Evolutionary conservation across 495 filamentous ascomycete genomes (phyloP), one percentile per base, ranked within the genome.

Genomic region (Schizothecium vesticola): DNA sequence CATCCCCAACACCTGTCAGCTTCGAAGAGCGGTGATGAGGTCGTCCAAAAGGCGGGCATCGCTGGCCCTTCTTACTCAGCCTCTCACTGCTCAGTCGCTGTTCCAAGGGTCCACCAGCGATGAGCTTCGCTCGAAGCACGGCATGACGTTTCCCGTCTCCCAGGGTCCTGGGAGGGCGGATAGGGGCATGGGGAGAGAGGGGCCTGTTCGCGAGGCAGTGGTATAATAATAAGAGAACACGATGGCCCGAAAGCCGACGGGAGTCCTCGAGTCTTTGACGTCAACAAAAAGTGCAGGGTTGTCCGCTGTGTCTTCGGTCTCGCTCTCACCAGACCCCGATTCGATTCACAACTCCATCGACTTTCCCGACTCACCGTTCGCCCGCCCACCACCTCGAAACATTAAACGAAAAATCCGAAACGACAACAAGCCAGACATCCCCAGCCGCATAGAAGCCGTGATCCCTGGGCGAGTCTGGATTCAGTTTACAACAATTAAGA

Each of bases 1-100:
- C 23, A 59, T 59, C 24, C 12, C 58, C 22, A 19, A 13, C 58
- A 23, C 22, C 62, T 43, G 61, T 55, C 61, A 51, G 31, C 33
- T 8, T 51, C 19, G 43, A 51, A 51, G 33, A 22, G 19, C 51
- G 55, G 24, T 19, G 26, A 28, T 26, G 28, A 22, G 51, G 21
- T 25, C 11, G 51, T 58, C 63, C 23, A 25, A 65, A 56, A 25
- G 63, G 24, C 55, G 26, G 55, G 8, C 25, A 33, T 65, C 21
- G 61, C 33, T 16, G 31, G 19, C 9, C 26, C 26, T 65, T 33
- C 51, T 65, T 65, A 65, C 63, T 65, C 63, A 65, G 63, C 63
- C 56, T 36, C 63, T 12, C 57, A 43, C 26, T 28, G 24, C 25
- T 23, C 13, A 56, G 55, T 25, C 26, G 63, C 26, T 51, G 26